Evolutionary conservation across 345 rosid species (phyloP).

Genomic region (Anacardium occidentale): DNA sequence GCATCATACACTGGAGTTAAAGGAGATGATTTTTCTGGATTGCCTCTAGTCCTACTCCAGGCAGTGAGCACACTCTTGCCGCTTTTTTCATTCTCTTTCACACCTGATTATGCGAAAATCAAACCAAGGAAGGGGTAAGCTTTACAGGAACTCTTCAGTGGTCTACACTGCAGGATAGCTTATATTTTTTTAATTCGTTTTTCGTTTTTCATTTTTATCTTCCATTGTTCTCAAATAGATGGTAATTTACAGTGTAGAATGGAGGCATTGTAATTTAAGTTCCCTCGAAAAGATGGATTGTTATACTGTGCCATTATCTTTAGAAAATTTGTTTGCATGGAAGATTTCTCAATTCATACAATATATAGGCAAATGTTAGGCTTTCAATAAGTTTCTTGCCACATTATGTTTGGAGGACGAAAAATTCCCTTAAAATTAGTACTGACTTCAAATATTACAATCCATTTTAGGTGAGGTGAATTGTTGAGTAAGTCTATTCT

Average conservation of each 20-base stretch:
- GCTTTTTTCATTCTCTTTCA: constrained; percentile 49
- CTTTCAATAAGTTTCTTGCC: not conserved
- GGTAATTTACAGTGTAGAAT: not conserved
- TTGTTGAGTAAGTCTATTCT: too few species aligned
- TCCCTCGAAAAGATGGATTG: not conserved
- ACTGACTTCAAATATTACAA: too few species aligned
- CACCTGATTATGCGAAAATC: constrained; percentile 44
- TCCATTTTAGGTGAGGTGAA: too few species aligned
- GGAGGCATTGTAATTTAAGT: not conserved
- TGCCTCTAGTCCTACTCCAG: constrained; percentile 60
- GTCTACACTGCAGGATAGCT: not conserved
- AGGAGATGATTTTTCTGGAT: constrained; percentile 62
- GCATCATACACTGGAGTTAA: constrained; percentile 62
- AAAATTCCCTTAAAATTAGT: too few species aligned
- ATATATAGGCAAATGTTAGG: not conserved
- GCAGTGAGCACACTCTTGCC: constrained; percentile 65
- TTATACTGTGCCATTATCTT: not conserved
- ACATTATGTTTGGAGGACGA: too few species aligned
- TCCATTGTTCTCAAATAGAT: not conserved
- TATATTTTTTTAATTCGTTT: not conserved
- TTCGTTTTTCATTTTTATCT: not conserved
- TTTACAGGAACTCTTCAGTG: not conserved
- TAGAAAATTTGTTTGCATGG: not conserved
- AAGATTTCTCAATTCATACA: not conserved
- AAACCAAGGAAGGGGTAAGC: constrained; percentile 34